These are phyloP conservation scores for Lophium mytilinum DNA, from an alignment of 495 filamentous ascomycete genomes.

Conservation along the genomic window DNA sequence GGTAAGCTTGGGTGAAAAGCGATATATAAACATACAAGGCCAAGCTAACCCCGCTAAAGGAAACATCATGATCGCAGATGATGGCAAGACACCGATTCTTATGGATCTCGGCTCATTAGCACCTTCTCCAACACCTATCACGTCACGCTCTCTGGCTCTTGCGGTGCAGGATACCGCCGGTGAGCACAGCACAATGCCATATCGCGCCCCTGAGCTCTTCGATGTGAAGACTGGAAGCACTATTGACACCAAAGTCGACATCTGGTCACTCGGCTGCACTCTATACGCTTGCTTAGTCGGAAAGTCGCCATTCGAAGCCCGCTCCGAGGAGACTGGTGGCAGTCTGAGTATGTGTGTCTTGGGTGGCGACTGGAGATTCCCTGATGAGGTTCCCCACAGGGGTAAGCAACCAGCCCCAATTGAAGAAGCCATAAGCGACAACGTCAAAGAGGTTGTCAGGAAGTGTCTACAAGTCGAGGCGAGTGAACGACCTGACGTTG, in stretches of 20 bases:
- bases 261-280: constrained; percentile 95
- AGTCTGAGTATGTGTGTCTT: constrained; percentile 85
- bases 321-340: constrained; percentile 91
- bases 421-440: constrained; percentile 64
- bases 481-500: constrained; percentile 80
- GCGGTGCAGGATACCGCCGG: constrained; percentile 89
- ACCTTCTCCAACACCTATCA: constrained; percentile 84
- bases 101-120: constrained; percentile 96
- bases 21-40: not conserved
- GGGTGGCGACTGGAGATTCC: constrained; percentile 89
- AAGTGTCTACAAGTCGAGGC: constrained; percentile 90
- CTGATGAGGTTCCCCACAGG: constrained; percentile 57
- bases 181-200: constrained; percentile 97
- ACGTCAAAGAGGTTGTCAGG: constrained; percentile 76
- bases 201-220: constrained; percentile 94
- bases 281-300: constrained; percentile 92
- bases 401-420: constrained; percentile 42
- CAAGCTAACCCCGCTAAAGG: constrained; percentile 41
- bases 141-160: constrained; percentile 81
- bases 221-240: constrained; percentile 91
- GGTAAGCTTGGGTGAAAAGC: constrained; percentile 49
- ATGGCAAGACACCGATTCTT: constrained; percentile 80
- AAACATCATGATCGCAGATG: constrained; percentile 94
- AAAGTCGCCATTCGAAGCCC: constrained; percentile 92
- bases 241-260: constrained; percentile 95